These are phyloP conservation scores for Pythium volutum DNA, from an alignment of 352 stramenopile species.

Conservation along the genomic window DNA sequence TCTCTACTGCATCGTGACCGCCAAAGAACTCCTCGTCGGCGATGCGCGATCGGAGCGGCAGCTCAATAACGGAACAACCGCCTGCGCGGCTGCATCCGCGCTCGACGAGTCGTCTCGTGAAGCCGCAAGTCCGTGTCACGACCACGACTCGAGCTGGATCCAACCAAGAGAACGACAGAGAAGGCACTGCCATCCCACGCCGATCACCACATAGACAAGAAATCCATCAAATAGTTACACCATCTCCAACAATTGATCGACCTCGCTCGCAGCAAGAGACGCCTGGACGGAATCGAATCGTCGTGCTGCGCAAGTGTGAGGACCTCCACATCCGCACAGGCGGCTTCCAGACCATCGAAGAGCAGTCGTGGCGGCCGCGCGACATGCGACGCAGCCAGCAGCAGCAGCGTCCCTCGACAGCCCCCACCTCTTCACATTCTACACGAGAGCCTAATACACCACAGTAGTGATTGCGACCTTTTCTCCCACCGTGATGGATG, in stretches of 20 bases:
- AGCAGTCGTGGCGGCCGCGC: conserved; percentile 35
- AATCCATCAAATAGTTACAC: conserved; percentile 1
- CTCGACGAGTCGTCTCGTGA: conserved; percentile 9
- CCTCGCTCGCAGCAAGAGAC: conserved; percentile 1
- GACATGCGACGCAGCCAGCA: conserved; percentile 17
- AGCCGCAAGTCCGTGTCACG: conserved; percentile 12
- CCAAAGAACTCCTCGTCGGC: background rate
- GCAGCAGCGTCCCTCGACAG: background rate
- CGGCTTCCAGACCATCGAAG: conserved; percentile 80
- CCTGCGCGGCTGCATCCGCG: background rate
- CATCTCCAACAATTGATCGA: background rate
- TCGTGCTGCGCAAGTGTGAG: conserved; percentile 66
- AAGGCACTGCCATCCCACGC: background rate
- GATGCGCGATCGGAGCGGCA: background rate
- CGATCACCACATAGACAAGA: background rate
- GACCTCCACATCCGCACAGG: conserved; percentile 63
- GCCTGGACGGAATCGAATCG: conserved; percentile 6
- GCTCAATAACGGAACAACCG: background rate
- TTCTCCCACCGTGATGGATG: background rate
- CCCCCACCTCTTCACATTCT: background rate
- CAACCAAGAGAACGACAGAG: conserved; percentile 16
- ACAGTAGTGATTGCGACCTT: background rate
- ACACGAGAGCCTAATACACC: background rate
- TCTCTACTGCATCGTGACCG: background rate
- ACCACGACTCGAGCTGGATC: background rate